Conservation (phyloP, 1,284 basidiomycete genomes). For the Tilletia walkeri region DNA sequence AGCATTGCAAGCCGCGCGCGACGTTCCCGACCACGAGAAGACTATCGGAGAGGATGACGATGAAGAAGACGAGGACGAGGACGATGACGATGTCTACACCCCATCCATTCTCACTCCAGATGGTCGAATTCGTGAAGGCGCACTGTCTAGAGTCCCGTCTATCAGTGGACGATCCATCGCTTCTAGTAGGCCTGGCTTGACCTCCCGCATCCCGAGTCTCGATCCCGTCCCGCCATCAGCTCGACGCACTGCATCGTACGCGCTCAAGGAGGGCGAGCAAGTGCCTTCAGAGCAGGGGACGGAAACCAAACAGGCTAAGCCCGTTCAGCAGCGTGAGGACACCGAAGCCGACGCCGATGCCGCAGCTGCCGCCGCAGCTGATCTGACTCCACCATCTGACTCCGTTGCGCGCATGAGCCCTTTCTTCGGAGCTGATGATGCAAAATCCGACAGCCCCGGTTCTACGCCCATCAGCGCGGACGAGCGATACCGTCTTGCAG, state of each 20-base stretch:
- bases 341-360: slow-evolving; percentile 19
- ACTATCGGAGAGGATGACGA: slow-evolving; percentile 17
- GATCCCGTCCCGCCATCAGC: slow-evolving; percentile 24
- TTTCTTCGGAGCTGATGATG: not conserved
- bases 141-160: not conserved
- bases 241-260: slow-evolving; percentile 30
- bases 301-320: too few species aligned
- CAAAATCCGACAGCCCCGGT: not conserved
- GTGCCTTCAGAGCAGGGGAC: not conserved
- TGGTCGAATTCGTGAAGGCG: not conserved
- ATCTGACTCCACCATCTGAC: not conserved
- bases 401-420: slow-evolving; percentile 18
- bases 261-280: slow-evolving; percentile 27
- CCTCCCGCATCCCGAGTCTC: slow-evolving; percentile 29
- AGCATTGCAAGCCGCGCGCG: not conserved
- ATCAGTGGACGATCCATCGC: slow-evolving; percentile 7
- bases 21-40: not conserved
- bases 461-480: slow-evolving; percentile 23
- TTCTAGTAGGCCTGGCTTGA: slow-evolving; percentile 24
- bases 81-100: slow-evolving; percentile 25
- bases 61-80: slow-evolving; percentile 25
- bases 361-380: slow-evolving; percentile 21
- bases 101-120: slow-evolving; percentile 33
- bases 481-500: slow-evolving; percentile 41
- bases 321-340: not conserved